Evolutionary conservation across 139 green algal genomes (phyloP).

Genomic region (Chlamydomonas eustigma): DNA sequence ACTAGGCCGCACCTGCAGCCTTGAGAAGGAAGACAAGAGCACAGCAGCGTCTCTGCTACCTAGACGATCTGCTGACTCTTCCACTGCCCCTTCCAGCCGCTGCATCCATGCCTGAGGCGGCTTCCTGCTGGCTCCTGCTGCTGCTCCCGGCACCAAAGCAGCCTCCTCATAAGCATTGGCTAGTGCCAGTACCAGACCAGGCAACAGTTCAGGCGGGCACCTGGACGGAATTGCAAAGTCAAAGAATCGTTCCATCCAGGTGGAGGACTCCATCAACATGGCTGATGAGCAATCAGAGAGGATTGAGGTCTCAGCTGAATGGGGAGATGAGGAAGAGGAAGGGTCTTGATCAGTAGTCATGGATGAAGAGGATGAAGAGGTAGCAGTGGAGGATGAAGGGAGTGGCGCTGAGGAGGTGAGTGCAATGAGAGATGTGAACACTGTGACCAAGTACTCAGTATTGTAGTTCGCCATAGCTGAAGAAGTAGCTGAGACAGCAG

Average conservation of each 20-base stretch:
- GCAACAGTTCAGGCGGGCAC: not conserved
- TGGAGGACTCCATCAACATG: too few species aligned
- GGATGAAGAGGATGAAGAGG: too few species aligned
- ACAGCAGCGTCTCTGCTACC: not conserved
- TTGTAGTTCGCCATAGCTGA: not conserved
- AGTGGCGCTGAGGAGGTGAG: not conserved
- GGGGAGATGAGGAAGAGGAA: too few species aligned
- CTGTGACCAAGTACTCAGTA: not conserved
- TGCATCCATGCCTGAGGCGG: not conserved
- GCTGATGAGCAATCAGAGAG: too few species aligned
- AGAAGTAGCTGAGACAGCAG: not conserved
- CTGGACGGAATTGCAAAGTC: not conserved
- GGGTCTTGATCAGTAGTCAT: too few species aligned
- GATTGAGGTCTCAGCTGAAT: too few species aligned
- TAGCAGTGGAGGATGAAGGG: too few species aligned
- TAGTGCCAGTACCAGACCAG: not conserved
- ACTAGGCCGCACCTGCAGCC: not conserved
- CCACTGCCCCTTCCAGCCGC: not conserved
- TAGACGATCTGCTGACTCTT: not conserved
- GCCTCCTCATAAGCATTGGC: not conserved
- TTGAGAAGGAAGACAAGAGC: not conserved
- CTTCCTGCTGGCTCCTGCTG: not conserved
- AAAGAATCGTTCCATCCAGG: constrained; percentile 6
- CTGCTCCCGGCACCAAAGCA: not conserved
- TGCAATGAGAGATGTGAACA: not conserved